phyloP scores from a whole-genome alignment of 495 filamentous ascomycete genomes.

The Friedmanniomyces endolithicus region DNA sequence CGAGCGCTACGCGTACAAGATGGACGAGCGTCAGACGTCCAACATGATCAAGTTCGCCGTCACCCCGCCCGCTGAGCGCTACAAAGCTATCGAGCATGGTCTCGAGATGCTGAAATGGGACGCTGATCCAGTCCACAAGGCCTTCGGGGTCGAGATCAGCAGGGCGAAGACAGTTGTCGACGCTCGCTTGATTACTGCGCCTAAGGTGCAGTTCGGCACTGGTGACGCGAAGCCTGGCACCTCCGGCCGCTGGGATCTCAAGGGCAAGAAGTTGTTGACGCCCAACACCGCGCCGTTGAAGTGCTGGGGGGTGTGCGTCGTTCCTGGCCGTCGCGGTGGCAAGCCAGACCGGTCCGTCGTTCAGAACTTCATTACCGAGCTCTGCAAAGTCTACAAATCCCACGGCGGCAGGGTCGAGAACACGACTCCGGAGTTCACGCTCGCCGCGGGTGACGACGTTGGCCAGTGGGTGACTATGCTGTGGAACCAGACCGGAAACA shows the following conservation, averaged over 20 bases:
- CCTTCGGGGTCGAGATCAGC: conserved; percentile 58
- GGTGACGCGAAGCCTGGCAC: conserved; percentile 41
- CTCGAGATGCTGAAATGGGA: conserved; percentile 55
- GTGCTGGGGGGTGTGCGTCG: conserved; percentile 58
- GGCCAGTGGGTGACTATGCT: conserved; percentile 41
- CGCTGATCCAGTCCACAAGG: conserved; percentile 50
- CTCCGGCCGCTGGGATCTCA: conserved; percentile 73
- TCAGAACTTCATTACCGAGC: conserved; percentile 44
- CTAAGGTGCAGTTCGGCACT: conserved; percentile 49
- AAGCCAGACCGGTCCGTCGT: conserved; percentile 34
- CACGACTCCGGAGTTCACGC: conserved; percentile 27
- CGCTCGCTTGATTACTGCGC: conserved; percentile 58
- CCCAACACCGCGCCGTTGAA: conserved; percentile 46
- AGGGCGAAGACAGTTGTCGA: conserved; percentile 45
- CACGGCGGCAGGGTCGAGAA: conserved; percentile 59
- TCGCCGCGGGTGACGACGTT: conserved; percentile 35
- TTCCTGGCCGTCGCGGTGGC: conserved; percentile 34
- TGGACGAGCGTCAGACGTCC: conserved; percentile 55
- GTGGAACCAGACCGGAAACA: conserved; percentile 39
- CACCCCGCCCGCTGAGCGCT: conserved; percentile 49
- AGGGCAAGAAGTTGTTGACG: conserved; percentile 58
- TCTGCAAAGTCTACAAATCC: conserved; percentile 47
- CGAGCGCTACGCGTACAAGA: conserved; percentile 69
- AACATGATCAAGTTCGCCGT: conserved; percentile 84
- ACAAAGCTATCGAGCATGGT: conserved; percentile 48